Base-by-base conservation (phyloP, 2,329 filamentous ascomycete genomes). In the Fusarium heterosporum region DNA sequence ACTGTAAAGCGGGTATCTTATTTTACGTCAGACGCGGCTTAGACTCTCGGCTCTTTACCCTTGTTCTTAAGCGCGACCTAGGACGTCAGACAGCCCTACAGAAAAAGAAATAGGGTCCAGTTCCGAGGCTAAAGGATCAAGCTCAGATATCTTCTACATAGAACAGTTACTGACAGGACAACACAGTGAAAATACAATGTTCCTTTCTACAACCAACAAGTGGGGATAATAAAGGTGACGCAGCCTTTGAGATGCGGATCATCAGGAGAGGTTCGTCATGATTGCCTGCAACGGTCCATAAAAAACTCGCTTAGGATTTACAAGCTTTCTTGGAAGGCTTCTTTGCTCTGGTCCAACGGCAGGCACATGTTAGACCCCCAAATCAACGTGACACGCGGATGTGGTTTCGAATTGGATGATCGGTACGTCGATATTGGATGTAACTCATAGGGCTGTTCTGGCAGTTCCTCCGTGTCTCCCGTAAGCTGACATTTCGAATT, bases 201-300 rank as follows among this genome's bases (percentile, higher is more conserved):
- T 22, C 22, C 22, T 22, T 22, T 22, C 34, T 46, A 14, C 19
- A 22, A n/a, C 41, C 17, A 8, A 13, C 29, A 28, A 19, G 49
- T 53, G 49, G 40, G 19, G 49, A 46, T 19, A 46, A 46, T 29
- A 22, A 46, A 32, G 29, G 46, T 30, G 49, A 53, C 46, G 46
- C 32, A 26, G 13, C 22, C 32, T 36, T n/a, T 36, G 46, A 49
- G 32, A 49, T 53, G 50, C 22, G 46, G 50, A 53, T 53, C 50
- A 53, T 36, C 50, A 53, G 50, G 50, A 53, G 50, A 16, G 8
- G 34, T 14, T 39, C 34, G 32, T 26, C 25, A 39, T 36, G 34
- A 34, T 26, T 22, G 28, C 29, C 30, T 11, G 11, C 8, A 17
- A n/a, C 10, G 50, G 14, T 53, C 50, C 50, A 53, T 53, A 53